Percentiles rank a stretch among this genome's conserved stretches.
phyloP scores from a whole-genome alignment of 179 eudicot species.

The Silene coronaria region DNA sequence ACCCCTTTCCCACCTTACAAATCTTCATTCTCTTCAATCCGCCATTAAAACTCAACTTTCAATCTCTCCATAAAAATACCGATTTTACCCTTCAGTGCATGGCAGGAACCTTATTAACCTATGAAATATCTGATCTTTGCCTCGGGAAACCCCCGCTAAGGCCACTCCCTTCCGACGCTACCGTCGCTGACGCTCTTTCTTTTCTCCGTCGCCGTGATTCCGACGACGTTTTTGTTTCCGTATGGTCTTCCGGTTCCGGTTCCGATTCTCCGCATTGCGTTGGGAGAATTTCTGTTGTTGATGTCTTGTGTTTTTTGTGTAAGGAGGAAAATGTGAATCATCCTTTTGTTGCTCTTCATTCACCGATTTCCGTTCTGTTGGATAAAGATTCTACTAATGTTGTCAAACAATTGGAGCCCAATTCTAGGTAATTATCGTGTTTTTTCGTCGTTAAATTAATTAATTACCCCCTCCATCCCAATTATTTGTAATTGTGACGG shows the following conservation, averaged over 20 bases:
- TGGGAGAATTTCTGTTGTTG: constrained; percentile 54
- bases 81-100: constrained; percentile 34
- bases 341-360: constrained; percentile 44
- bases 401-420: constrained; percentile 54
- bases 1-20: no score
- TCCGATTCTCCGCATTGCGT: constrained; percentile 36
- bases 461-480: no score
- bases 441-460: no score
- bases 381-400: constrained; percentile 23
- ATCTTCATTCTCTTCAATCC: no score
- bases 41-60: no score
- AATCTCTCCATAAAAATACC: no score
- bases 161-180: constrained; percentile 39
- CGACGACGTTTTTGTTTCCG: constrained; percentile 45
- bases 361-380: constrained; percentile 42
- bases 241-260: constrained; percentile 33
- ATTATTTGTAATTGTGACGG: no score
- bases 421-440: constrained; percentile 41
- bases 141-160: constrained; percentile 71
- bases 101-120: constrained; percentile 55
- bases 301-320: constrained; percentile 54
- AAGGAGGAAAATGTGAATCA: constrained; percentile 33
- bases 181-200: constrained; percentile 52
- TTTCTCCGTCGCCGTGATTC: constrained; percentile 41
- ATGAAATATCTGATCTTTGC: constrained; percentile 64